Conservation (phyloP, 495 filamentous ascomycete genomes). For the Chaetomium cochliodes region DNA sequence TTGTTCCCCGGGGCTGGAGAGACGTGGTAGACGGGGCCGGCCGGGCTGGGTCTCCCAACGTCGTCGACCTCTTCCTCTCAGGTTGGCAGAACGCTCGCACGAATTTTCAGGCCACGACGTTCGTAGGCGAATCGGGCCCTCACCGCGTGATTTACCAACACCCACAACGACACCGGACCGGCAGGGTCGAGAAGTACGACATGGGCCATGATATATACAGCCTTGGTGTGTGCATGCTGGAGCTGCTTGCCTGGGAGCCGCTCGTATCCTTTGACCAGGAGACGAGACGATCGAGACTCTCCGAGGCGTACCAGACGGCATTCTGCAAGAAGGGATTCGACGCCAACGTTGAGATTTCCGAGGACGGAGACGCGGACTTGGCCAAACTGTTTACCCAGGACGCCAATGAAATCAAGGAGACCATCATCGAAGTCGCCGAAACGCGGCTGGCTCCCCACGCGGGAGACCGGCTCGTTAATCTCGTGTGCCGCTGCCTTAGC, state of each 20-base stretch:
- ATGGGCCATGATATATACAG: neutral
- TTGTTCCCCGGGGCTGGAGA: neutral
- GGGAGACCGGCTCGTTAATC: neutral
- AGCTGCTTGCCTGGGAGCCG: neutral
- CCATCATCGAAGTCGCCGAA: neutral
- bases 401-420: neutral
- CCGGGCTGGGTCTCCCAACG: neutral
- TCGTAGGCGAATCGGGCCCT: neutral
- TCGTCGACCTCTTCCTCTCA: neutral
- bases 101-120: neutral
- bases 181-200: neutral
- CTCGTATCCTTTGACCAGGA: neutral
- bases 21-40: neutral
- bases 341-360: neutral
- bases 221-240: neutral
- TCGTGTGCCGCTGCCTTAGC: neutral
- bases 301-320: neutral
- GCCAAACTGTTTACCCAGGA: neutral
- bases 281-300: neutral
- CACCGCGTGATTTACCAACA: neutral
- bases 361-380: neutral
- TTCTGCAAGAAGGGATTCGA: neutral
- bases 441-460: neutral
- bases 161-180: neutral
- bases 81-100: neutral